Conservation (phyloP, 2,329 filamentous ascomycete species). For the Bipolaris zeicola region DNA sequence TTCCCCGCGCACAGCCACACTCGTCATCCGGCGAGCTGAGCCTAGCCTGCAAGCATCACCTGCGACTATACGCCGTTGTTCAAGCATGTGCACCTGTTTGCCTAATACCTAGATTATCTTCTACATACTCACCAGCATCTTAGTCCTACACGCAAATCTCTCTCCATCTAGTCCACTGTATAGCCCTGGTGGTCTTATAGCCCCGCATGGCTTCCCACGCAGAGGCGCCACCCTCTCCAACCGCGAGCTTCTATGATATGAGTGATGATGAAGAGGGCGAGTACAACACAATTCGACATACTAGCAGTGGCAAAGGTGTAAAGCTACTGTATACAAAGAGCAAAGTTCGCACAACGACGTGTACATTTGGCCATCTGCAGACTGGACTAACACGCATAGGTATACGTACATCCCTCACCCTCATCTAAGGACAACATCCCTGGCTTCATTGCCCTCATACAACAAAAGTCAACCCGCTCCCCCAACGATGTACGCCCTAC, state of each 20-base stretch:
- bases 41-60: slow-evolving; percentile 24
- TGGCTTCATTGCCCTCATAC: slow-evolving; percentile 89
- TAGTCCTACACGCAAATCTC: neutral
- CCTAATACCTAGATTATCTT: neutral
- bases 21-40: slow-evolving; percentile 15
- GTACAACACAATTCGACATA: slow-evolving; percentile 90
- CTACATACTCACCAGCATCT: neutral
- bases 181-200: slow-evolving; percentile 7
- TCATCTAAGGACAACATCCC: slow-evolving; percentile 95
- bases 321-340: slow-evolving; percentile 96
- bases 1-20: slow-evolving; percentile 17
- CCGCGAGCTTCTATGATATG: slow-evolving; percentile 90
- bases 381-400: slow-evolving; percentile 56
- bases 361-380: neutral
- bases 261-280: slow-evolving; percentile 95
- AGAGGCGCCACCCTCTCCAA: slow-evolving; percentile 67
- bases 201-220: slow-evolving; percentile 42
- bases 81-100: slow-evolving; percentile 9
- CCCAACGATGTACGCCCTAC: slow-evolving; percentile 43
- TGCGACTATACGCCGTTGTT: slow-evolving; percentile 13
- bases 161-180: slow-evolving; percentile 2
- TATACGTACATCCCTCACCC: slow-evolving; percentile 93
- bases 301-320: slow-evolving; percentile 77
- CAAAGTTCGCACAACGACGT: slow-evolving; percentile 66
- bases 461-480: slow-evolving; percentile 69